Conservation (phyloP, 306 rosid genomes). For the Bauhinia variegata region DNA sequence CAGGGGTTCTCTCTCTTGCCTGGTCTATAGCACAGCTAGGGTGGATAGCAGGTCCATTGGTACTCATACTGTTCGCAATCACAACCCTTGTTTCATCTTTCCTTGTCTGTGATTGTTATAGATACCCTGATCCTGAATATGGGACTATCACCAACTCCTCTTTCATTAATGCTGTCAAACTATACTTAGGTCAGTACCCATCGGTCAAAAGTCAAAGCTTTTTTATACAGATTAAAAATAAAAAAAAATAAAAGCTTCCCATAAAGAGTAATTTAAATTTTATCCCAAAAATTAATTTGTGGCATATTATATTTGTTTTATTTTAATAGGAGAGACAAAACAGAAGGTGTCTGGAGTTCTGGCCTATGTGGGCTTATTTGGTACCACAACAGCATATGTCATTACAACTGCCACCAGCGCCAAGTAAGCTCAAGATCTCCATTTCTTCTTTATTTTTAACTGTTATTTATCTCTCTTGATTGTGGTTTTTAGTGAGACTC, state of each 20-base stretch:
- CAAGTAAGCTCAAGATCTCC: conserved; percentile 36
- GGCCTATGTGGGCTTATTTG: conserved; percentile 30
- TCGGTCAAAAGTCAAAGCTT: conserved; percentile 4
- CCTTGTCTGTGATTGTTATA: conserved; percentile 67
- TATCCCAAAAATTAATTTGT: too few relatives aligned
- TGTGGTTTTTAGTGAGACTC: too few relatives aligned
- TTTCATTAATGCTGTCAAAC: conserved; percentile 47
- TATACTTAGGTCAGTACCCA: conserved; percentile 46
- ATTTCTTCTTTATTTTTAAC: too few relatives aligned
- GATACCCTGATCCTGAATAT: conserved; percentile 51
- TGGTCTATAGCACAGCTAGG: conserved; percentile 74
- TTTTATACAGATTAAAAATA: too few relatives aligned
- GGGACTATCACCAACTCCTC: conserved; percentile 42
- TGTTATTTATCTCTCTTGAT: not conserved
- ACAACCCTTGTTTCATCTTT: conserved; percentile 58
- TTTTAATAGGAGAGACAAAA: too few relatives aligned
- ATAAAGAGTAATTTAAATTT: too few relatives aligned
- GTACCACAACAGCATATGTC: conserved; percentile 47
- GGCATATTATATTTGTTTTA: too few relatives aligned
- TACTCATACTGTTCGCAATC: conserved; percentile 50
- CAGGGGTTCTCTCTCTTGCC: conserved; percentile 74
- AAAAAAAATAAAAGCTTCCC: too few relatives aligned
- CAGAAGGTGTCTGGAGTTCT: not conserved
- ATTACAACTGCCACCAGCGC: conserved; percentile 60
- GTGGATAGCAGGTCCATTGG: conserved; percentile 70